Conservation (phyloP, 2,329 filamentous ascomycete species). For the Fusarium fracticaudum region DNA sequence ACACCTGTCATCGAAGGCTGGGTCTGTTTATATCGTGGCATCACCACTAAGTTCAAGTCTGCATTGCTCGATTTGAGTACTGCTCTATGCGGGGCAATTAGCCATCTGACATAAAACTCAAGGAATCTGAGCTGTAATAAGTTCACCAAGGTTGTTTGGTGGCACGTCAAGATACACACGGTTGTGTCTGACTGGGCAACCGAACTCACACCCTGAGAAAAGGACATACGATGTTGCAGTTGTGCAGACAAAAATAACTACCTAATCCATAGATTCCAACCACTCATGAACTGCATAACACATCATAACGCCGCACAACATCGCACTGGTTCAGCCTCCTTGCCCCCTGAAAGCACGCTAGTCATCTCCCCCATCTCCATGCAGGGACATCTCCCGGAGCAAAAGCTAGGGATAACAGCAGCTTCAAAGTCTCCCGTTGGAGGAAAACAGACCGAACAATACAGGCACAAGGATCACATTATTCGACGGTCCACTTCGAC, state of each 20-base stretch:
- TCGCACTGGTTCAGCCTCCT: constrained; percentile 18
- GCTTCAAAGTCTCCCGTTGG: constrained; percentile 6
- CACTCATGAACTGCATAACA: background rate
- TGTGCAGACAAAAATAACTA: background rate
- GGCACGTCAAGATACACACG: constrained; percentile 1
- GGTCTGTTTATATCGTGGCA: background rate
- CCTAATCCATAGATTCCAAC: background rate
- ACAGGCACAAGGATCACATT: background rate
- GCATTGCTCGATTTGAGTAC: background rate
- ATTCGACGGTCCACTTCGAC: background rate
- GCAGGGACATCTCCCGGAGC: constrained; percentile 21
- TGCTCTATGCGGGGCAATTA: background rate
- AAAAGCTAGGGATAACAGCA: background rate
- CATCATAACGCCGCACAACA: background rate
- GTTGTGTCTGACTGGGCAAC: constrained; percentile 13
- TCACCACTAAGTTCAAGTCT: background rate
- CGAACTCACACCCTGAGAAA: background rate
- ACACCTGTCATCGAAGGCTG: background rate
- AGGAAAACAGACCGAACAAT: background rate
- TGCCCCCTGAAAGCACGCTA: constrained; percentile 4
- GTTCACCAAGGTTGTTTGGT: background rate
- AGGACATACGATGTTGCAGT: constrained; percentile 5
- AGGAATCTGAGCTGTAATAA: background rate
- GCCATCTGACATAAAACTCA: background rate
- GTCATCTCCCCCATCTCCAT: constrained; percentile 5